Evolutionary conservation across 345 rosid genomes (phyloP).

Genomic region (Sonneratia caseolaris): DNA sequence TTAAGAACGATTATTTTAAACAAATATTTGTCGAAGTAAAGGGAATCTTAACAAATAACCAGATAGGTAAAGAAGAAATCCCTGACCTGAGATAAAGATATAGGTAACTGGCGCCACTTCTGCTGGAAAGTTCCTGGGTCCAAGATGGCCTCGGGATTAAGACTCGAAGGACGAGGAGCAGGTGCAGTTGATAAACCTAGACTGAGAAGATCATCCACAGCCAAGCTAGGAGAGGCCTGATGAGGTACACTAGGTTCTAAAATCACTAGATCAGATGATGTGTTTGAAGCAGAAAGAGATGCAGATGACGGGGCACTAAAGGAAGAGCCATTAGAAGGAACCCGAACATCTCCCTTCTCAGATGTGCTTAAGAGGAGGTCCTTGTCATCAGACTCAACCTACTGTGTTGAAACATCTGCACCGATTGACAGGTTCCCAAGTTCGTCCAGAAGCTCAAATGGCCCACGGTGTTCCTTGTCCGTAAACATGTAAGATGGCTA

Average conservation of each 20-base stretch:
- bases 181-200: constrained; percentile 50
- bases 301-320: constrained; percentile 56
- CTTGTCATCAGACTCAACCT: constrained; percentile 79
- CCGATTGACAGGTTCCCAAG: constrained; percentile 54
- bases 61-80: not conserved
- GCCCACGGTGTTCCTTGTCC: constrained; percentile 84
- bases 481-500: constrained; percentile 99
- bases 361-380: constrained; percentile 72
- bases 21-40: not conserved
- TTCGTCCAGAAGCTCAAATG: constrained; percentile 85
- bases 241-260: constrained; percentile 26
- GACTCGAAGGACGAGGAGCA: constrained; percentile 60
- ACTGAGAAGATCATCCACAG: constrained; percentile 78
- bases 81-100: constrained; percentile 59
- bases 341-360: constrained; percentile 71
- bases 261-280: constrained; percentile 39
- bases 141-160: constrained; percentile 63
- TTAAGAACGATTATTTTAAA: not conserved
- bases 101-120: constrained; percentile 83
- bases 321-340: constrained; percentile 44
- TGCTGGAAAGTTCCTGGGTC: constrained; percentile 82
- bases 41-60: not conserved
- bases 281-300: constrained; percentile 31
- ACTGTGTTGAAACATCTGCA: constrained; percentile 50
- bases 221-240: constrained; percentile 41